phyloP scores from a whole-genome alignment of 331 rosid genomes.

The Cydonia oblonga region DNA sequence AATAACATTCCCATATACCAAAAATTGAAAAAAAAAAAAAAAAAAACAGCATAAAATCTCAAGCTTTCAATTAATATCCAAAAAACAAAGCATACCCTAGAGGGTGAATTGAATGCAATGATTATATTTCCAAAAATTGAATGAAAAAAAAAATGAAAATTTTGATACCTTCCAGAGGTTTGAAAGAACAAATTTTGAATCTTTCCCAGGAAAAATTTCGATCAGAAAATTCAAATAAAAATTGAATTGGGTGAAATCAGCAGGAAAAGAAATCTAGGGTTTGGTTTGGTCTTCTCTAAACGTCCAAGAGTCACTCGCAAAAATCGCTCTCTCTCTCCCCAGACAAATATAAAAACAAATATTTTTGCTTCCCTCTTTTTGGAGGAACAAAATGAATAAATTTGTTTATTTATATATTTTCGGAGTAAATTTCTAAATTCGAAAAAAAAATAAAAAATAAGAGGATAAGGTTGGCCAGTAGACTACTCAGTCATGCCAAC shows the following conservation, averaged over 20 bases:
- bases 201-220: conserved; percentile 11
- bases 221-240: conserved; percentile 11
- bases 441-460: not conserved
- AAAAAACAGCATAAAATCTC: not conserved
- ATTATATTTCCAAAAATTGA: not conserved
- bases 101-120: not conserved
- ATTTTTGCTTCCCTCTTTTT: conserved; percentile 17
- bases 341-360: conserved; percentile 3
- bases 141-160: not conserved
- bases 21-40: not conserved
- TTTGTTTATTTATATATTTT: not conserved
- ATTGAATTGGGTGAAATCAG: not conserved
- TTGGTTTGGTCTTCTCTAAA: conserved; percentile 13
- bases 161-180: conserved; percentile 12
- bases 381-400: conserved; percentile 14
- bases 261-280: conserved; percentile 39
- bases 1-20: not conserved
- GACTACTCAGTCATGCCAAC: conserved; percentile 36
- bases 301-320: conserved; percentile 19
- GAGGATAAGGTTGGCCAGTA: conserved; percentile 50
- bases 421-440: not conserved
- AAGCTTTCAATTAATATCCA: not conserved
- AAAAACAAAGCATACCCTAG: not conserved
- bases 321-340: conserved; percentile 1
- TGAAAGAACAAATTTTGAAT: conserved; percentile 9